phyloP scores from a whole-genome alignment of 2,329 filamentous ascomycete genomes.

The Tolypocladium sp. region DNA sequence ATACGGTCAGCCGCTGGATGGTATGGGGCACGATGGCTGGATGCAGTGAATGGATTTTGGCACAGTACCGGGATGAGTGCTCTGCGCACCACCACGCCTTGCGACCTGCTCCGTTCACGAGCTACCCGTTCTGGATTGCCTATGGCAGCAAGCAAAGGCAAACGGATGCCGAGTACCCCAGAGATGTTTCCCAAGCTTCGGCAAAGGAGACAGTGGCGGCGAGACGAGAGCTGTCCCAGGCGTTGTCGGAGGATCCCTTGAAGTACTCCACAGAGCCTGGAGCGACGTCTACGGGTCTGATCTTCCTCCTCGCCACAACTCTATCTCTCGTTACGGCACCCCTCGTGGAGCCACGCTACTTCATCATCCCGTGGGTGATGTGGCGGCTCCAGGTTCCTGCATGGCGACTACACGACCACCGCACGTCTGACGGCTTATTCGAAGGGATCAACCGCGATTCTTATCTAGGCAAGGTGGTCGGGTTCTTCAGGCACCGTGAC shows the following conservation, averaged over 20 bases:
- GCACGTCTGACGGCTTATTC: background rate
- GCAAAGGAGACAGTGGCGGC: background rate
- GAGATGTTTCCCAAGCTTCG: background rate
- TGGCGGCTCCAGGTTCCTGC: constrained; percentile 75
- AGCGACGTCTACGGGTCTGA: constrained; percentile 40
- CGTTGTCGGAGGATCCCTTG: constrained; percentile 16
- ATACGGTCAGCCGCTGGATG: constrained; percentile 61
- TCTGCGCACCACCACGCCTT: background rate
- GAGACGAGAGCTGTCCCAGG: constrained; percentile 2
- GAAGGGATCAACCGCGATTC: background rate
- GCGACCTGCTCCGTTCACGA: constrained; percentile 12
- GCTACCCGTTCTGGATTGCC: constrained; percentile 16
- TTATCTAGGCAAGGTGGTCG: background rate
- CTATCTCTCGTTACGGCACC: constrained; percentile 81
- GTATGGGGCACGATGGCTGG: constrained; percentile 55
- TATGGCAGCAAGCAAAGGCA: constrained; percentile 2
- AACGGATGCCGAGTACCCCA: constrained; percentile 5
- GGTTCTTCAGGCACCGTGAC: constrained; percentile 21
- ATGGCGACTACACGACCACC: constrained; percentile 20
- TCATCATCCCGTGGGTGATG: constrained; percentile 89
- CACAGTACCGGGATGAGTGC: background rate
- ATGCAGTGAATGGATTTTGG: constrained; percentile 13
- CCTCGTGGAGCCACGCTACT: constrained; percentile 90
- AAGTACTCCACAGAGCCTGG: constrained; percentile 20
- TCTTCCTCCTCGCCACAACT: constrained; percentile 58